Evolutionary conservation across 805 yeast genomes (phyloP).

Genomic region (Zygotorulaspora chibaensis): DNA sequence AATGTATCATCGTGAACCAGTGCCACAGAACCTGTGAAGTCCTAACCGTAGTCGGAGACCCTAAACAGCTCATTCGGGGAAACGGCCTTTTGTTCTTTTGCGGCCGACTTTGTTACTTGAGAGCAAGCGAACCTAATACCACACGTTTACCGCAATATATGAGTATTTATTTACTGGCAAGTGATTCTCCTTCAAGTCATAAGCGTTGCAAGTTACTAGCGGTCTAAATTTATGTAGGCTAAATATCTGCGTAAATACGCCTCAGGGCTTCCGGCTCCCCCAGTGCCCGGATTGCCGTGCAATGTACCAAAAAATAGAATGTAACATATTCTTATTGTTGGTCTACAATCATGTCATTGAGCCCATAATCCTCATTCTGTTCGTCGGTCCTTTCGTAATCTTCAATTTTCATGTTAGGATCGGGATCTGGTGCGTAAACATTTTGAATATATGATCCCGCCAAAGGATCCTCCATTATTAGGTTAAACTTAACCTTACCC

Average conservation of each 20-base stretch:
- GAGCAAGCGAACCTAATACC: no score
- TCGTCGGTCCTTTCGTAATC: conserved; percentile 85
- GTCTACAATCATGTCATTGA: conserved; percentile 44
- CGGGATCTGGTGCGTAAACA: conserved; percentile 97
- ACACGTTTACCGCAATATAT: background rate
- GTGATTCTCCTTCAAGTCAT: no score
- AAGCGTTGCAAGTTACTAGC: background rate
- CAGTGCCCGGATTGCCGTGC: background rate
- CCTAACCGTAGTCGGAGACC: no score
- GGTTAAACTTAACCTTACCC: conserved; percentile 79
- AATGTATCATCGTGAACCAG: no score
- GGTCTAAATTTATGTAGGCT: no score
- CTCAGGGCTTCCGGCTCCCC: no score
- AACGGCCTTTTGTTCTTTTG: no score
- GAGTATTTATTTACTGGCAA: background rate
- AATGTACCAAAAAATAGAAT: background rate
- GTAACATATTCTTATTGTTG: background rate
- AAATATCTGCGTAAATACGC: no score
- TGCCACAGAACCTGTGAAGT: no score
- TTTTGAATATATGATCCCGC: conserved; percentile 95
- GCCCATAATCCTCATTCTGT: conserved; percentile 89
- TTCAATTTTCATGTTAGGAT: conserved; percentile 90
- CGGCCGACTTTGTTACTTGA: no score
- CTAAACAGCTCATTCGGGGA: no score
- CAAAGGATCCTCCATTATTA: conserved; percentile 88